Conservation (phyloP, 441 rosid species). For the Manihot esculenta region DNA sequence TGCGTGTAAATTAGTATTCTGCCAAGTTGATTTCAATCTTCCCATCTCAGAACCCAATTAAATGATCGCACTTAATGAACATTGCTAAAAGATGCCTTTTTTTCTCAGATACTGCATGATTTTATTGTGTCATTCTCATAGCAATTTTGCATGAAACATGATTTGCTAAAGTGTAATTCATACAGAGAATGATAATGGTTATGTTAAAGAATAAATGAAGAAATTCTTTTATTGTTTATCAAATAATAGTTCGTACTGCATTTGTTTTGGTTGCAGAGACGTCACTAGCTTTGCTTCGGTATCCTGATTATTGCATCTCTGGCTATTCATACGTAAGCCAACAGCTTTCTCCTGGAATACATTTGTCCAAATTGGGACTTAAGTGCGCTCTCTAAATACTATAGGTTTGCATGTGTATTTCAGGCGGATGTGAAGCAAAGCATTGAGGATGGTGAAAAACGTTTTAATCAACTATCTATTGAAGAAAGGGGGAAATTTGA, state of each 20-base stretch:
- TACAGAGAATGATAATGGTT: not conserved
- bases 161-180: not conserved
- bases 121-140: not conserved
- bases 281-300: constrained; percentile 76
- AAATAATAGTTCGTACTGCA: not conserved
- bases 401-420: not conserved
- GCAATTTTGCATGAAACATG: not conserved
- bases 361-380: not conserved
- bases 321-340: constrained; percentile 82
- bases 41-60: not conserved
- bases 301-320: constrained; percentile 94
- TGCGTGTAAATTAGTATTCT: too few species aligned
- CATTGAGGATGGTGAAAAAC: constrained; percentile 80
- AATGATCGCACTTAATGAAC: not conserved
- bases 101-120: not conserved
- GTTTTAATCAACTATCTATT: constrained; percentile 85
- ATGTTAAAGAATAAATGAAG: not conserved
- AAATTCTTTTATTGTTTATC: not conserved
- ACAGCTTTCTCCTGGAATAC: constrained; percentile 10
- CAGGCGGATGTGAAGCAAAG: constrained; percentile 75
- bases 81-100: not conserved
- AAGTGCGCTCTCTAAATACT: not conserved
- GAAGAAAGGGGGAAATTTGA: constrained; percentile 96
- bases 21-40: not conserved
- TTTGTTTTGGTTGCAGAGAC: constrained; percentile 62